These are phyloP conservation scores for Melaleuca alternifolia DNA, from an alignment of 345 rosid genomes.

Conservation along the genomic window DNA sequence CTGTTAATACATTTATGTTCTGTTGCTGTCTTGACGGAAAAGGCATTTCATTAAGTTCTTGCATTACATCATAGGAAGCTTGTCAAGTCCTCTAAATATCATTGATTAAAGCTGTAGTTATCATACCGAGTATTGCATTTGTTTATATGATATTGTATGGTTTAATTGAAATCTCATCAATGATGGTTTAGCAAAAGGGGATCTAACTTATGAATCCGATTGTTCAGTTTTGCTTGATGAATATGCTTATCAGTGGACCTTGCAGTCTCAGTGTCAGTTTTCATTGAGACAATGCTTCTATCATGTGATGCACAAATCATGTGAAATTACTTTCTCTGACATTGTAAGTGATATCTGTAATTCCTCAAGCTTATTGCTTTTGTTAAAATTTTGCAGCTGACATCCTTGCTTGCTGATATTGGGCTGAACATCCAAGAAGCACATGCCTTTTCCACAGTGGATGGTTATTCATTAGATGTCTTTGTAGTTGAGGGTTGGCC, in stretches of 20 bases:
- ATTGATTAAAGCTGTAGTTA: not conserved
- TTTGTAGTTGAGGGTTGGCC: constrained; percentile 99
- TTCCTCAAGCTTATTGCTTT: not conserved
- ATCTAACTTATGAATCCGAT: not conserved
- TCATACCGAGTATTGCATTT: not conserved
- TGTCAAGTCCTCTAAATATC: not conserved
- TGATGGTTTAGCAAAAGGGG: not conserved
- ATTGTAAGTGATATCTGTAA: not conserved
- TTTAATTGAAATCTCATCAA: not conserved
- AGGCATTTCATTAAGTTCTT: not conserved
- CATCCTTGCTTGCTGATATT: constrained; percentile 78
- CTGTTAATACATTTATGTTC: not conserved
- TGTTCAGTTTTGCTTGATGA: not conserved
- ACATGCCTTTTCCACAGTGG: constrained; percentile 87
- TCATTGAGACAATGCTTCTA: not conserved
- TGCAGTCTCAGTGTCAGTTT: not conserved
- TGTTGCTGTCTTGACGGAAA: not conserved
- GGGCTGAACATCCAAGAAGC: constrained; percentile 99
- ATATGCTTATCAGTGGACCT: not conserved
- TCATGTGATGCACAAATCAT: not conserved
- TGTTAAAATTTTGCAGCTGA: constrained; percentile 46
- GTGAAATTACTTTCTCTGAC: not conserved
- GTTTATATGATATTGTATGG: not conserved
- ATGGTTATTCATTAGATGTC: constrained; percentile 93
- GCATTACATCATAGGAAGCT: not conserved